Conservation (phyloP, 1,139 yeast genomes). For the Magnusiomyces magnusii region DNA sequence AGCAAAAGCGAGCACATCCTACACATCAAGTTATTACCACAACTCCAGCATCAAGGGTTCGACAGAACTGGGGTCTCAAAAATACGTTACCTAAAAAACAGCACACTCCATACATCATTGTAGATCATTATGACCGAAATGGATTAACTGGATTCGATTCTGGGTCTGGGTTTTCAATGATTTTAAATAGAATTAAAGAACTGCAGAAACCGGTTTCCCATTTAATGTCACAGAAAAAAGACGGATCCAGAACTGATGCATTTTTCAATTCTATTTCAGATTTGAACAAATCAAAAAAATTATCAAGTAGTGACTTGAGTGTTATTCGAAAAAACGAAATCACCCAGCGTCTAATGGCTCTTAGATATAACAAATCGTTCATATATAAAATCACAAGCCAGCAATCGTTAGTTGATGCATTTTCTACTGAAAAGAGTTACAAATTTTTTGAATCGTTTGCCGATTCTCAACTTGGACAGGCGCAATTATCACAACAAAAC, state of each 20-base stretch:
- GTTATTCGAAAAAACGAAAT: background rate
- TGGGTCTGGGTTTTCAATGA: conserved; percentile 41
- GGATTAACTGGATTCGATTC: conserved; percentile 47
- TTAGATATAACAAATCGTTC: background rate
- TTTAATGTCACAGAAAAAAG: conserved; percentile 1
- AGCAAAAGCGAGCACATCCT: conserved; percentile 31
- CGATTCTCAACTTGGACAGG: background rate
- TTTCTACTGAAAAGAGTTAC: conserved; percentile 5
- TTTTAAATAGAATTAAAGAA: conserved; percentile 36
- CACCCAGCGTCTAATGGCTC: background rate
- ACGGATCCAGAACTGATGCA: conserved; percentile 3
- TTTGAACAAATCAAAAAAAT: conserved; percentile 8
- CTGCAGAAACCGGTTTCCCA: conserved; percentile 21
- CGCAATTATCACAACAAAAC: background rate
- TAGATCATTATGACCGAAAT: conserved; percentile 45
- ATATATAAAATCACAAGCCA: background rate
- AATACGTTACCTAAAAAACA: conserved; percentile 46
- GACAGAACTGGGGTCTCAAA: conserved; percentile 62
- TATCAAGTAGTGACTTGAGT: background rate
- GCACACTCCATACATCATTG: conserved; percentile 42
- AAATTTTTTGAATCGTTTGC: background rate
- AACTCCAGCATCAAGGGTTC: conserved; percentile 45
- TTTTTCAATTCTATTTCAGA: too few species aligned
- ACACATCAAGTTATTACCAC: conserved; percentile 53
- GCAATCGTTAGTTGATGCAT: conserved; percentile 8